Conservation (phyloP, 1,139 yeast genomes). For the Pichia inconspicua region DNA sequence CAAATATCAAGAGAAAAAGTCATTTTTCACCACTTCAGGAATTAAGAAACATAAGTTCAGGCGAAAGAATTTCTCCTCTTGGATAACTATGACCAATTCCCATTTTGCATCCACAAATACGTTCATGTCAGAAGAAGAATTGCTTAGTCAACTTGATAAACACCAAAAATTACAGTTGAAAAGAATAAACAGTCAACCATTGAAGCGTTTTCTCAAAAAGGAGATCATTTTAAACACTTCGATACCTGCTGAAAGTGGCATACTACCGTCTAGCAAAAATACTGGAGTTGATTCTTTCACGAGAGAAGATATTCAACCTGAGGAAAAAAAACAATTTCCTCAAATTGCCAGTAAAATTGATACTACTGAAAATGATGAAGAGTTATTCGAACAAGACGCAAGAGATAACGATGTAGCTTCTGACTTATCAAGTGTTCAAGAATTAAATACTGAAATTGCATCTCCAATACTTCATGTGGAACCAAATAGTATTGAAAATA, state of each 20-base stretch:
- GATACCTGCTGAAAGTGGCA: conserved; percentile 2
- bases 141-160: conserved; percentile 2
- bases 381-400: too few species aligned
- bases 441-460: too few species aligned
- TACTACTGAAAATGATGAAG: too few species aligned
- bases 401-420: too few species aligned
- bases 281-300: too few species aligned
- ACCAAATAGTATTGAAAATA: too few species aligned
- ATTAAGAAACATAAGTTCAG: conserved; percentile 24
- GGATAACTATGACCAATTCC: conserved; percentile 11
- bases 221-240: not conserved
- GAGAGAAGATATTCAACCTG: too few species aligned
- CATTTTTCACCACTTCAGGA: conserved; percentile 20
- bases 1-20: conserved; percentile 22
- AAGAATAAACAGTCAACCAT: conserved; percentile 6
- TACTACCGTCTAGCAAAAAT: not conserved
- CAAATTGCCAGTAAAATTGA: too few species aligned
- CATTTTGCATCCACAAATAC: conserved; percentile 4
- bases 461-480: too few species aligned
- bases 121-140: conserved; percentile 10
- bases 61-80: conserved; percentile 21
- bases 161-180: conserved; percentile 3
- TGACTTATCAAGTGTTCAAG: too few species aligned
- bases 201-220: not conserved
- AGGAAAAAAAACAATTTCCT: too few species aligned